Evolutionary conservation across 306 rosid species (phyloP).

Genomic region (Quercus gilva): DNA sequence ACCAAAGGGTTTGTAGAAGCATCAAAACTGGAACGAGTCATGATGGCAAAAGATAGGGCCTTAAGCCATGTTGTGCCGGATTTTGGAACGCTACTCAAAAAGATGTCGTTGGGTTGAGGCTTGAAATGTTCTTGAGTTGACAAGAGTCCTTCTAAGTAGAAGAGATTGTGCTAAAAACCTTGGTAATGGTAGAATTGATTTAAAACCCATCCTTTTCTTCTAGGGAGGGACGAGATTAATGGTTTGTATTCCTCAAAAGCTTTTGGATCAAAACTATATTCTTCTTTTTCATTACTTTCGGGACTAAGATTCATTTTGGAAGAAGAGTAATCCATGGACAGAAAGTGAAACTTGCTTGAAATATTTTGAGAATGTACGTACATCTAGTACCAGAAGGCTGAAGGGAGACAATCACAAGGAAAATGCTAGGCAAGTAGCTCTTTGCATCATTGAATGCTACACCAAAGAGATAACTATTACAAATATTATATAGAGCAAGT

Average conservation of each 20-base stretch:
- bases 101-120: slow-evolving; percentile 17
- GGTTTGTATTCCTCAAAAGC: neutral
- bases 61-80: slow-evolving; percentile 36
- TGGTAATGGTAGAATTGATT: slow-evolving; percentile 21
- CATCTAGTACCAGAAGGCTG: no score
- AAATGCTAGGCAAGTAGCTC: no score
- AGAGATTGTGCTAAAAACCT: slow-evolving; percentile 8
- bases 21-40: neutral
- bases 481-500: no score
- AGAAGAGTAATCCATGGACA: no score
- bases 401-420: no score
- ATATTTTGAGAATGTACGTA: no score
- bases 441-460: no score
- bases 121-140: slow-evolving; percentile 11
- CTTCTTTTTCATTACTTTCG: no score
- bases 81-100: slow-evolving; percentile 19
- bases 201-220: neutral
- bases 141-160: neutral
- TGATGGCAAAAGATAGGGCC: slow-evolving; percentile 21
- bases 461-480: no score
- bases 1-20: slow-evolving; percentile 14
- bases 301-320: no score
- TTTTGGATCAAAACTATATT: neutral
- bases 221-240: neutral
- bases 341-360: no score